Evolutionary conservation across 129 eudicot species (phyloP).

Genomic region (Helianthus tuberosus): DNA sequence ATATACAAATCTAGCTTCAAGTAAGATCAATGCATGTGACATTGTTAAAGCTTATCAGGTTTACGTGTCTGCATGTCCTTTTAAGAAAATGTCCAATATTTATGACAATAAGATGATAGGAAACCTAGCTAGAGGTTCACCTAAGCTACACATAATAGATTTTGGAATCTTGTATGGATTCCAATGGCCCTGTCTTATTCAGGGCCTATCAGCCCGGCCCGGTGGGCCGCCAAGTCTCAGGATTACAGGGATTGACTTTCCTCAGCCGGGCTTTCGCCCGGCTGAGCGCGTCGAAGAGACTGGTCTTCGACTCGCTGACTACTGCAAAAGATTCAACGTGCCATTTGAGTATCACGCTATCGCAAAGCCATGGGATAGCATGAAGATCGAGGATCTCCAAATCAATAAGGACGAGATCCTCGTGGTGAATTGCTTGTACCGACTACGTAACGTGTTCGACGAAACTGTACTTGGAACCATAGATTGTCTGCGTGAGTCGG

Average conservation of each 20-base stretch:
- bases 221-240: constrained; percentile 64
- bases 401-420: constrained; percentile 52
- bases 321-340: constrained; percentile 65
- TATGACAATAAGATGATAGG: constrained; percentile 52
- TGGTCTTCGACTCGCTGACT: constrained; percentile 58
- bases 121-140: constrained; percentile 35
- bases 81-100: constrained; percentile 50
- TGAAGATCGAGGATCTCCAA: constrained; percentile 53
- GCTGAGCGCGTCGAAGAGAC: constrained; percentile 64
- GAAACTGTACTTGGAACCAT: constrained; percentile 46
- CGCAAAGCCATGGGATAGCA: constrained; percentile 62
- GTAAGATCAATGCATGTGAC: constrained; percentile 31
- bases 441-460: constrained; percentile 53
- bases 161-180: constrained; percentile 73
- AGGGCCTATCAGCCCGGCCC: constrained; percentile 46
- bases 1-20: constrained; percentile 27
- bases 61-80: constrained; percentile 56
- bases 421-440: constrained; percentile 51
- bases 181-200: constrained; percentile 78
- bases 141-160: constrained; percentile 69
- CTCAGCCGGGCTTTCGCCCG: constrained; percentile 70
- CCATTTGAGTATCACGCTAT: constrained; percentile 71
- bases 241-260: constrained; percentile 77
- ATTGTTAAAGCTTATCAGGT: constrained; percentile 46
- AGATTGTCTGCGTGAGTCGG: constrained; percentile 63